Base-by-base conservation (phyloP, 176 grass and related monocot species). In the Sorghum bicolor region DNA sequence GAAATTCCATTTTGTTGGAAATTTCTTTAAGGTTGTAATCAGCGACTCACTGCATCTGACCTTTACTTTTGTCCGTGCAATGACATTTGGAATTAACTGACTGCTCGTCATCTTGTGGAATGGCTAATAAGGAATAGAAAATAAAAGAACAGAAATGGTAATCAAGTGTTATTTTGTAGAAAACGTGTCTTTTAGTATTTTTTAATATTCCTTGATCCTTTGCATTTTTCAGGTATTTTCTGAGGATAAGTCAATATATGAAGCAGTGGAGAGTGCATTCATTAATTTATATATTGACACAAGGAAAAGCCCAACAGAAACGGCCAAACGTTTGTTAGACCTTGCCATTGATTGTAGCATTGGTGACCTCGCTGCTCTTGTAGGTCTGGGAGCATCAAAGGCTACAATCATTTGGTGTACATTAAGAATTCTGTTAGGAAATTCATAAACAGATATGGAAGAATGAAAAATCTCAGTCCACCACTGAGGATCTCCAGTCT, bases 391-490 rank as follows among this genome's bases (percentile, higher is more conserved):
- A n/a, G n/a, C n/a, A n/a, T n/a, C n/a, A n/a, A n/a, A n/a, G n/a
- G n/a, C n/a, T n/a, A n/a, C n/a, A n/a, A 94, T 92, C 96, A 98
- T 81, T 82, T 98, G 91, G 93, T 94, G 70, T 95, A 98, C 76
- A 93, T 95, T 12, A 93, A 98, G 78, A 87, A 57, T 82, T 98
- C 90, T 2, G 85, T 98, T 30, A 89, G 86, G 45, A 98, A 80
- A 90, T 98, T 83, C 87, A 88, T 30, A 98, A 92, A 87, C 96
- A 98, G 69, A 98, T 89, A 79, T 55, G 80, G 31, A 95, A 86
- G 87, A 87, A 92, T 88, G 93, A 93, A 25, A 90, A 87, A 71
- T 93, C 79, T 66, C 80, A 86, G 19, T 4, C 74, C 39, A n/a
- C n/a, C n/a, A 17, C 64, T 39, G 84, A 90, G 70, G 81, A 78